Evolutionary conservation across 2,329 filamentous ascomycete genomes (phyloP).

Genomic region (Aspergillus hiratsukae): DNA sequence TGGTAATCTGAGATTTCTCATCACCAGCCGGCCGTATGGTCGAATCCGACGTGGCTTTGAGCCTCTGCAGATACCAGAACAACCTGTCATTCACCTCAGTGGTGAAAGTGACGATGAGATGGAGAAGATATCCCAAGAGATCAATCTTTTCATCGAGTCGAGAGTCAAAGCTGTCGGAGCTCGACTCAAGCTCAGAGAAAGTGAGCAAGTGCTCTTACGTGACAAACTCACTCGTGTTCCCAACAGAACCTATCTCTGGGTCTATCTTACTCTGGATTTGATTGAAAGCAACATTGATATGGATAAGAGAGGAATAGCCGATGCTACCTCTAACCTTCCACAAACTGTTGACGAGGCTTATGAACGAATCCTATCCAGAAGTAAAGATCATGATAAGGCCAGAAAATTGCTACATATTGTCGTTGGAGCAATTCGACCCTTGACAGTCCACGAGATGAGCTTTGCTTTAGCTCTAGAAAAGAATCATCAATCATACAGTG

Average conservation of each 20-base stretch:
- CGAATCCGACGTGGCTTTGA: conserved; percentile 4
- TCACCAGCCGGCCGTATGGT: conserved; percentile 11
- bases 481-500: neutral
- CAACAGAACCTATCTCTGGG: conserved; percentile 12
- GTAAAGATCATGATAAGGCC: neutral
- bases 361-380: conserved; percentile 12
- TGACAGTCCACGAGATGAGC: conserved; percentile 10
- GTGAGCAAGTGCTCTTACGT: neutral
- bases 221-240: conserved; percentile 1
- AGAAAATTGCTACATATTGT: conserved; percentile 12
- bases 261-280: conserved; percentile 5
- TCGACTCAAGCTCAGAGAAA: neutral
- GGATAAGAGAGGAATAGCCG: neutral
- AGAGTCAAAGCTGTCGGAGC: conserved; percentile 1
- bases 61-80: neutral
- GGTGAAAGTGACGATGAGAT: conserved; percentile 7
- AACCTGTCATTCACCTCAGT: neutral
- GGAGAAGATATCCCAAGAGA: conserved; percentile 7
- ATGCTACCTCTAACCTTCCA: conserved; percentile 5
- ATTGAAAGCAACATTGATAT: neutral
- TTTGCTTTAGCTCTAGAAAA: conserved; percentile 10
- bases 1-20: conserved; percentile 7
- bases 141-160: conserved; percentile 2
- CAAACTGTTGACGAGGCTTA: conserved; percentile 10
- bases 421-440: conserved; percentile 11